These are phyloP conservation scores for Lasiosphaeria hispida DNA, from an alignment of 495 filamentous ascomycete species.

Conservation along the genomic window DNA sequence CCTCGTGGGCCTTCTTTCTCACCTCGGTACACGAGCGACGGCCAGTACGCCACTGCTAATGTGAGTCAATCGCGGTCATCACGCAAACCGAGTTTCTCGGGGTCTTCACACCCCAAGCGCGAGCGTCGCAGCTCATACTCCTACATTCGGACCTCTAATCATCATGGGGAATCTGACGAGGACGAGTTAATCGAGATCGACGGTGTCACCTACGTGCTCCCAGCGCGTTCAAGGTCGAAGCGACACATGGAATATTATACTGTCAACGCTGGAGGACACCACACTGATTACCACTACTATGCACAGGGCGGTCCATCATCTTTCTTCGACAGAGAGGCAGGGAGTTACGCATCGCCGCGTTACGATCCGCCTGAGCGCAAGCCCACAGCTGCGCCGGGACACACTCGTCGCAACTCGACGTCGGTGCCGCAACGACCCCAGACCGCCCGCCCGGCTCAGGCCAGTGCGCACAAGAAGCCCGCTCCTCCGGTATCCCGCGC, in stretches of 20 bases:
- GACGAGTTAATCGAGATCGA: conserved; percentile 56
- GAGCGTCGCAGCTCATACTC: conserved; percentile 52
- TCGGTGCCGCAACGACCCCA: conserved; percentile 42
- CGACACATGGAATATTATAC: conserved; percentile 35
- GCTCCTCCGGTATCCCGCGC: conserved; percentile 43
- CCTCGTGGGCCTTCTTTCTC: conserved; percentile 44
- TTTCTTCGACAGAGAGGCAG: conserved; percentile 38
- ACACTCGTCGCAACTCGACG: conserved; percentile 44
- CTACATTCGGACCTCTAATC: conserved; percentile 51
- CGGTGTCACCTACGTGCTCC: conserved; percentile 45
- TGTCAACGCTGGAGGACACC: conserved; percentile 49
- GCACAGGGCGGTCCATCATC: conserved; percentile 41
- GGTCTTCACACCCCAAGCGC: conserved; percentile 36
- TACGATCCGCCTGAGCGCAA: conserved; percentile 43
- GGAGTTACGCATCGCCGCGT: conserved; percentile 43
- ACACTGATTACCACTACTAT: conserved; percentile 57
- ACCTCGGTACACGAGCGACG: conserved; percentile 53
- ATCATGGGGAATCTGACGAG: conserved; percentile 59
- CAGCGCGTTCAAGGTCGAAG: conserved; percentile 44
- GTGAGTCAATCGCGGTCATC: conserved; percentile 48
- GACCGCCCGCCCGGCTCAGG: conserved; percentile 41
- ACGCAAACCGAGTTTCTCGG: conserved; percentile 52
- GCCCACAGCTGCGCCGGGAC: conserved; percentile 25
- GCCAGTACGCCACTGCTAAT: conserved; percentile 56
- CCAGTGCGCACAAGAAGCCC: conserved; percentile 36